A percentile compares a stretch with the other conserved stretches of the same genome.
Conservation (phyloP, 2,329 filamentous ascomycete species). For the Monascus ruber region DNA sequence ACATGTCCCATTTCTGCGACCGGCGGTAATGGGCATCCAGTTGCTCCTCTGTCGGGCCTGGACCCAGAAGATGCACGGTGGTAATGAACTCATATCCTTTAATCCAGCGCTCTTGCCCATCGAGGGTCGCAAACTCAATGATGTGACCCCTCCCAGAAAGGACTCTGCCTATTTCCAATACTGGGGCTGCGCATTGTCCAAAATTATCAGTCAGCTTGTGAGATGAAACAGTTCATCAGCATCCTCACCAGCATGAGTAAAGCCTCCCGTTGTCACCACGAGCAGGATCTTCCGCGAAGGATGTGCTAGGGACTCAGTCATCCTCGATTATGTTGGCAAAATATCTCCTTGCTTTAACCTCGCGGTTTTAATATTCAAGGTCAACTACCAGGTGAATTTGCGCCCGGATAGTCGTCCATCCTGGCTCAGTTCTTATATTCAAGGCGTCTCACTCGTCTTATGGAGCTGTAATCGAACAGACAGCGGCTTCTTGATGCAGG, state of each 20-base stretch:
- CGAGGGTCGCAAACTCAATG: constrained; percentile 29
- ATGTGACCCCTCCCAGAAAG: constrained; percentile 24
- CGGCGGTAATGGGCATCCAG: constrained; percentile 25
- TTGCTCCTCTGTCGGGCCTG: constrained; percentile 14
- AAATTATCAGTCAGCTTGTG: not conserved
- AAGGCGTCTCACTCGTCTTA: too few species aligned
- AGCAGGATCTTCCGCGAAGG: constrained; percentile 19
- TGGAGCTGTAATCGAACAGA: too few species aligned
- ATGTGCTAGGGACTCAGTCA: too few species aligned
- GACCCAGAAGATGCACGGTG: constrained; percentile 22
- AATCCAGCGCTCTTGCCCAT: constrained; percentile 27
- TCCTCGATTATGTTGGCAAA: too few species aligned
- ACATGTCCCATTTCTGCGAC: constrained; percentile 23
- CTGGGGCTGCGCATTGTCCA: constrained; percentile 13
- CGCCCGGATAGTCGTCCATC: too few species aligned
- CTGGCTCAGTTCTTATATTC: too few species aligned
- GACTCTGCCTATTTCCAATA: constrained; percentile 25
- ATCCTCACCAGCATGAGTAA: constrained; percentile 22
- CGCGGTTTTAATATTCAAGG: too few species aligned
- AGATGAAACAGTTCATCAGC: too few species aligned
- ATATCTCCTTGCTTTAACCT: too few species aligned
- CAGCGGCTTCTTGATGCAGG: too few species aligned
- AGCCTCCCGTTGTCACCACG: constrained; percentile 26
- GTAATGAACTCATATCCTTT: constrained; percentile 18
- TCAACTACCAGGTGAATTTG: too few species aligned